A percentile compares a stretch with the other conserved stretches of the same genome.
phyloP scores from a whole-genome alignment of 345 rosid genomes.

The Rhodomyrtus tomentosa region DNA sequence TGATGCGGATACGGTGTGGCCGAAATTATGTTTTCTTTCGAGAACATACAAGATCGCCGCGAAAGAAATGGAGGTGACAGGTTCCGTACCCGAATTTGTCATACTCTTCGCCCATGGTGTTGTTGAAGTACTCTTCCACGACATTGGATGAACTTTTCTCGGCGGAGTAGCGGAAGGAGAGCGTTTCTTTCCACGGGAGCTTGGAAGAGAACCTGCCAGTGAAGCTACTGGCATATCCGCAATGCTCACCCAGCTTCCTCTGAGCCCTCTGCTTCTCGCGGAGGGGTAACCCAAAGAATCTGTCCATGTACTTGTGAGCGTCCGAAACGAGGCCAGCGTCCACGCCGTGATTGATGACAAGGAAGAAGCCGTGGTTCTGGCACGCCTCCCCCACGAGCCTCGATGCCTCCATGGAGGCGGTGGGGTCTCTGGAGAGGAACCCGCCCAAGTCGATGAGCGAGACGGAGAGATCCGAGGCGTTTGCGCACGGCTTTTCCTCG shows the following conservation, averaged over 20 bases:
- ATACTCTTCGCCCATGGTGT: conserved; percentile 61
- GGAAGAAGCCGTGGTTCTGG: conserved; percentile 77
- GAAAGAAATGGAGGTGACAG: not conserved
- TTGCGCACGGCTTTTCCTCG: conserved; percentile 42
- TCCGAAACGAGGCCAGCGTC: conserved; percentile 41
- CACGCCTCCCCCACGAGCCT: conserved; percentile 62
- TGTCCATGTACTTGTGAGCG: conserved; percentile 57
- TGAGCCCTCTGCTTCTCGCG: conserved; percentile 59
- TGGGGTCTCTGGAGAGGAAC: conserved; percentile 47
- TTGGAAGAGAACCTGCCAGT: conserved; percentile 84
- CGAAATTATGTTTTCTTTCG: not conserved
- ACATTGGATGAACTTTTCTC: conserved; percentile 22
- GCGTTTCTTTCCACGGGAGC: conserved; percentile 98
- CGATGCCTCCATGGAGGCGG: conserved; percentile 42
- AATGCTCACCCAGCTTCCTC: conserved; percentile 70
- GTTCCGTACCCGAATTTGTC: conserved; percentile 48
- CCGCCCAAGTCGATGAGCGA: conserved; percentile 62
- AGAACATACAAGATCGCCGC: not conserved
- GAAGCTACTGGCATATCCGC: conserved; percentile 97
- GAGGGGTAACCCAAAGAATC: conserved; percentile 70
- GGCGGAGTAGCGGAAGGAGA: conserved; percentile 57
- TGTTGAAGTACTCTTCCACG: conserved; percentile 44
- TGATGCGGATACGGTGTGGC: not conserved
- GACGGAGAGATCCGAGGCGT: conserved; percentile 56
- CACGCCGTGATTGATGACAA: conserved; percentile 83